phyloP scores from a whole-genome alignment of 306 rosid genomes.

The Quercus aquifolioides region DNA sequence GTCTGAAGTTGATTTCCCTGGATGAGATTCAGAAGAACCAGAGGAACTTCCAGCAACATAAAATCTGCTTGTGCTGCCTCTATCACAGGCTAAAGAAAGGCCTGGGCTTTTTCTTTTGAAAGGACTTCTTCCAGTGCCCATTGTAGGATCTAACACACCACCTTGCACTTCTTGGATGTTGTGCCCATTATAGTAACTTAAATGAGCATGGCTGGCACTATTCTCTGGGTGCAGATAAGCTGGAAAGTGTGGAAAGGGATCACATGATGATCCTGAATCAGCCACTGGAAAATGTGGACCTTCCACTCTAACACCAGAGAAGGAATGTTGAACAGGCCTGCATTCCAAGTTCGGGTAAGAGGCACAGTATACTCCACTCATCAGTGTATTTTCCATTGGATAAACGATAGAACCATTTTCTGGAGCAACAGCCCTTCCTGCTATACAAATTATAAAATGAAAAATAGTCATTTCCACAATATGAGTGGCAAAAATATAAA shows the following conservation, averaged over 20 bases:
- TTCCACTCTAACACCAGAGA: background rate
- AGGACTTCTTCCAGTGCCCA: background rate
- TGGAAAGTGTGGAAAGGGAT: background rate
- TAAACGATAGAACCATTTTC: background rate
- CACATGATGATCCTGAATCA: background rate
- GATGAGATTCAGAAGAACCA: background rate
- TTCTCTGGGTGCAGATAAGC: background rate
- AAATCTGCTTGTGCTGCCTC: conserved; percentile 12
- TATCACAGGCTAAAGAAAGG: background rate
- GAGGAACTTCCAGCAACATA: conserved; percentile 10
- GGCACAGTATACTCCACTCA: background rate
- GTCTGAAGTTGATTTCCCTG: background rate
- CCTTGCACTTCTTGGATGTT: background rate
- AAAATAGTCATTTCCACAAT: background rate
- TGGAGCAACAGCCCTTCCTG: conserved; percentile 4
- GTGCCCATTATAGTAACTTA: background rate
- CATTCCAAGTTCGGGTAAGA: background rate
- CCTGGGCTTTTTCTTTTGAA: conserved; percentile 4
- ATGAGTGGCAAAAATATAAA: background rate
- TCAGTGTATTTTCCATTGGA: conserved; percentile 4
- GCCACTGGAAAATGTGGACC: background rate
- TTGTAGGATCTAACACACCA: background rate
- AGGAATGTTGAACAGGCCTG: conserved; percentile 11
- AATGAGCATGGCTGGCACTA: conserved; percentile 1
- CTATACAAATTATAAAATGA: background rate